Evolutionary conservation across 2,329 filamentous ascomycete species (phyloP).

Genomic region (Juglanconis juglandina): DNA sequence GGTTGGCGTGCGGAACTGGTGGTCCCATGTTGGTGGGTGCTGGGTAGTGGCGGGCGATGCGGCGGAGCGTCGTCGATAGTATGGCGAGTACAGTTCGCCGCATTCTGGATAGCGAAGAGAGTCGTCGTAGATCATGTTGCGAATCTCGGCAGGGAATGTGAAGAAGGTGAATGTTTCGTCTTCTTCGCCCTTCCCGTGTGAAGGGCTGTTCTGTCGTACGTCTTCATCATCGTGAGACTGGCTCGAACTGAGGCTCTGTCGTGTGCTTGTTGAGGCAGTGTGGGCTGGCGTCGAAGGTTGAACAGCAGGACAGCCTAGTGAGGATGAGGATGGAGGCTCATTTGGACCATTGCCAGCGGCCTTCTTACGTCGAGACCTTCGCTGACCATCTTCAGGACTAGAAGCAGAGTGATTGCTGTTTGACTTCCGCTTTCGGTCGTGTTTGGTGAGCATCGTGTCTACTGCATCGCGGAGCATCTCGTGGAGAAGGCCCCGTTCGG

Average conservation of each 20-base stretch:
- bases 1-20: slow-evolving; percentile 26
- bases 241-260: neutral
- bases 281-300: neutral
- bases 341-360: neutral
- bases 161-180: slow-evolving; percentile 24
- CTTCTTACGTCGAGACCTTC: neutral
- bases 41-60: neutral
- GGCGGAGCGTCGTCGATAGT: slow-evolving; percentile 24
- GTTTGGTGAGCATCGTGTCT: neutral
- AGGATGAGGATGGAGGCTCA: neutral
- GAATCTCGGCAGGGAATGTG: slow-evolving; percentile 31
- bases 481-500: neutral
- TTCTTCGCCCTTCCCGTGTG: neutral
- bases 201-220: too few relatives aligned
- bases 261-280: neutral
- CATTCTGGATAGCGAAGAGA: slow-evolving; percentile 28
- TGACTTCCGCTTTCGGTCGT: neutral
- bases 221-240: neutral
- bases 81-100: slow-evolving; percentile 27
- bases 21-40: slow-evolving; percentile 9
- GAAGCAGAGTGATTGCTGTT: neutral
- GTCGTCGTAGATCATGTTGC: slow-evolving; percentile 32
- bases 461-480: too few relatives aligned
- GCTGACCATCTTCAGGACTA: neutral
- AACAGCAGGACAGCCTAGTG: neutral